Base-by-base conservation (phyloP, 2,329 filamentous ascomycete species). In the Madurella fahalii region DNA sequence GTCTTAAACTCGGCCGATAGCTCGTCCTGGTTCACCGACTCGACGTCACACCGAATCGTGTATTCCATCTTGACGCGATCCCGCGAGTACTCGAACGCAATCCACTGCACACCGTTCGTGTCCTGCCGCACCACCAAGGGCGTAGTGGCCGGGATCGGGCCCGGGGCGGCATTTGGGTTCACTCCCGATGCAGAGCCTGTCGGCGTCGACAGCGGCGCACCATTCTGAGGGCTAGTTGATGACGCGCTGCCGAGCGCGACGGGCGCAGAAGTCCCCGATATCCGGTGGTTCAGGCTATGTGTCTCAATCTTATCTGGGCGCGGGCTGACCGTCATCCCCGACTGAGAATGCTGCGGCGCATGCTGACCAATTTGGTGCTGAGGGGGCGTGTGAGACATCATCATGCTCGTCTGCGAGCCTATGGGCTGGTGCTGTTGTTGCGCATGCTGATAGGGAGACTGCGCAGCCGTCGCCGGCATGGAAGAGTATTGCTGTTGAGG, bases 51-150 rank as follows among this genome's bases (percentile, higher is more conserved):
- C 50, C 94, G 87, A 65, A 99, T 99, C 1, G 92, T 96, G 74
- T 99, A 99, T 72, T 97, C 92, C 91, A 97, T 96, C 83, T 99
- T 99, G 63, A 97, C 92, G 44, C 93, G 82, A 68, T 99, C 93
- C 57, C 93, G 85, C 11, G 93, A 97, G 70, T 99, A 99, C 71
- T 99, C 94, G 59, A 97, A 99, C 0, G 91, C 91, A 66, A 97
- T 97, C 94, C 94, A 97, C 71, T 97, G 94, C 7, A 97, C 93
- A 9, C 94, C 94, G 63, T 96, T 97, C 67, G 90, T 88, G 65
- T 97, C 94, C 72, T 97, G 93, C 62, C 92, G 80, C 20, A 97
- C 93, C 9, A 97, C 92, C 9, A 96, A 77, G 0, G 94, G 94
- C 0, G 94, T 97, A 2, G 94, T 99, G 0, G 94, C 94, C 12